Evolutionary conservation across 495 filamentous ascomycete genomes (phyloP).

Genomic region (Penicillium antarcticum): DNA sequence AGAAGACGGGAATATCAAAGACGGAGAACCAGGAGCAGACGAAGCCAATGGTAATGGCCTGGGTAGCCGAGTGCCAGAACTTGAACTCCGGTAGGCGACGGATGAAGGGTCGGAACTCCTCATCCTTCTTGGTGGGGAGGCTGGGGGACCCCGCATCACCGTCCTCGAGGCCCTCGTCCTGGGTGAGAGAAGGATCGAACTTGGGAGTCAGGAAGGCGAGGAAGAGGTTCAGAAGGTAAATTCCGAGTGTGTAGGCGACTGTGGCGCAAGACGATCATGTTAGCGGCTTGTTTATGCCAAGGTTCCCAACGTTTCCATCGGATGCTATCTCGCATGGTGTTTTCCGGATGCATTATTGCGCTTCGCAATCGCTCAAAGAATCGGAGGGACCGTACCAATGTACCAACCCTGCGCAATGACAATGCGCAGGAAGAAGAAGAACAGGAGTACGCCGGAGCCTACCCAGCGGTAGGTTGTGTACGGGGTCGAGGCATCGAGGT

Average conservation of each 20-base stretch:
- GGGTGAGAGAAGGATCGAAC: slow-evolving; percentile 95
- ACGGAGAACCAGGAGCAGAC: slow-evolving; percentile 86
- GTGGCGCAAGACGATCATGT: slow-evolving; percentile 3
- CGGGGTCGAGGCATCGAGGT: slow-evolving; percentile 88
- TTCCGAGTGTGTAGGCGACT: slow-evolving; percentile 97
- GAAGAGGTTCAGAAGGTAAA: slow-evolving; percentile 99
- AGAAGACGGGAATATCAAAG: slow-evolving; percentile 97
- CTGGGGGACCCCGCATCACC: slow-evolving; percentile 61
- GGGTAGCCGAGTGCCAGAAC: slow-evolving; percentile 95
- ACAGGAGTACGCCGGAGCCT: slow-evolving; percentile 67
- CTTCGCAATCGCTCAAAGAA: not conserved
- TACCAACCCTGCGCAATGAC: slow-evolving; percentile 96
- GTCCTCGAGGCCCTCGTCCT: slow-evolving; percentile 95
- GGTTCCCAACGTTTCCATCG: not conserved
- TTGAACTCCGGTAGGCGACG: slow-evolving; percentile 96
- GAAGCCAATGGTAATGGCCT: slow-evolving; percentile 81
- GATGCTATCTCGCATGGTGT: not conserved
- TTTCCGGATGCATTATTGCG: not conserved
- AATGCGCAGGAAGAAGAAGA: slow-evolving; percentile 84
- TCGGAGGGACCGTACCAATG: slow-evolving; percentile 63
- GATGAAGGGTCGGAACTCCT: slow-evolving; percentile 97
- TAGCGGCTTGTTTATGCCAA: slow-evolving; percentile 4
- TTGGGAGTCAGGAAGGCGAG: slow-evolving; percentile 97
- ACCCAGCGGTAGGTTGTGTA: slow-evolving; percentile 86
- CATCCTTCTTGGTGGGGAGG: slow-evolving; percentile 89